Evolutionary conservation across 352 stramenopile genomes (phyloP).

Genomic region (Phytophthora cactorum): DNA sequence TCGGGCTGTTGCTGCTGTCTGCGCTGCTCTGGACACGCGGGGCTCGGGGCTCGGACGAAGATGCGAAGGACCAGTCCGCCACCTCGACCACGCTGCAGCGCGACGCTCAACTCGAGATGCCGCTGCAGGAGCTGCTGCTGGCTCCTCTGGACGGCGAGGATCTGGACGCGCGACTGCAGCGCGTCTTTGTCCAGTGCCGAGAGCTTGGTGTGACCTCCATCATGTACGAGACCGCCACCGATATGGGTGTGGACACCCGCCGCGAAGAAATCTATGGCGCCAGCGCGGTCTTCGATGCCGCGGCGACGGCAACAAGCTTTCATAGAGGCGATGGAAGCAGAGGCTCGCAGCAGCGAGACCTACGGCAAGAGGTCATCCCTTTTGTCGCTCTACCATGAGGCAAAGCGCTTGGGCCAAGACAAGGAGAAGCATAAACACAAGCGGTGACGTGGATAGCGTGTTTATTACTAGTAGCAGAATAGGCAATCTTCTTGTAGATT

Average conservation of each 20-base stretch:
- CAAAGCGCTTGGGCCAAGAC: conserved; percentile 31
- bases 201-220: conserved; percentile 34
- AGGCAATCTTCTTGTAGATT: conserved; percentile 27
- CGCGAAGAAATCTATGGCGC: not conserved
- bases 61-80: not conserved
- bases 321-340: conserved; percentile 58
- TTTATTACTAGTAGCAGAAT: conserved; percentile 25
- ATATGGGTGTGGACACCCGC: conserved; percentile 4
- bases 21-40: conserved; percentile 1
- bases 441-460: conserved; percentile 14
- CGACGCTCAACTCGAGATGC: conserved; percentile 31
- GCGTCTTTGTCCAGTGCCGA: conserved; percentile 39
- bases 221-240: conserved; percentile 14
- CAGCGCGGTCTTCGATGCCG: conserved; percentile 32
- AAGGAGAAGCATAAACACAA: conserved; percentile 15
- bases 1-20: conserved; percentile 1
- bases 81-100: conserved; percentile 18
- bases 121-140: conserved; percentile 36
- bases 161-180: conserved; percentile 44
- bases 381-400: conserved; percentile 32
- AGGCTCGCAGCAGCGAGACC: conserved; percentile 22
- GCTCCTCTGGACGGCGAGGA: conserved; percentile 24
- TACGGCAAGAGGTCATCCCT: too few relatives aligned
- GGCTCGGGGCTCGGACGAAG: not conserved
- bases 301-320: conserved; percentile 52